These are phyloP conservation scores for Diplocarpon rosae DNA, from an alignment of 2,329 filamentous ascomycete species.

Conservation along the genomic window DNA sequence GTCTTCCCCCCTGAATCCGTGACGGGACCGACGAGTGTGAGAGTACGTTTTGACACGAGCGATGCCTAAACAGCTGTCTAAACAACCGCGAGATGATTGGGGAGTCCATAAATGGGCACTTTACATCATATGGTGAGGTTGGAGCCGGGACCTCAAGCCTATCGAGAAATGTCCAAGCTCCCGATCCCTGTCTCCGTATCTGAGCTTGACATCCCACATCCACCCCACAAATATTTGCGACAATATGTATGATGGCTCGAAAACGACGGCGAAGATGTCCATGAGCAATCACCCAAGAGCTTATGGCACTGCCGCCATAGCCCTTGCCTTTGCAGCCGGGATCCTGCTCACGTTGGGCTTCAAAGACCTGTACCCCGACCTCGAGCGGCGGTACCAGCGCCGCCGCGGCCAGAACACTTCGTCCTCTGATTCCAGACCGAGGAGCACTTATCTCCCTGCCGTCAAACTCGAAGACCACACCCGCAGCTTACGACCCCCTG, in stretches of 20 bases:
- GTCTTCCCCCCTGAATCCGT: slow-evolving; percentile 21
- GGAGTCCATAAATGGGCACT: slow-evolving; percentile 58
- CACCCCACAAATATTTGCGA: neutral
- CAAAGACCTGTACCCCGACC: slow-evolving; percentile 69
- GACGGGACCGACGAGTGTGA: slow-evolving; percentile 27
- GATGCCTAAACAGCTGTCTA: slow-evolving; percentile 72
- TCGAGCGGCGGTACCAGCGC: slow-evolving; percentile 53
- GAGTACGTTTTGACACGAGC: slow-evolving; percentile 47
- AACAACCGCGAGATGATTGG: slow-evolving; percentile 69
- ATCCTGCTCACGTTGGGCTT: slow-evolving; percentile 64
- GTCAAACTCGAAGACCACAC: slow-evolving; percentile 48
- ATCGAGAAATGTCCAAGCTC: slow-evolving; percentile 28
- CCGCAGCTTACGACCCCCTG: slow-evolving; percentile 26
- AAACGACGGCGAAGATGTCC: slow-evolving; percentile 36
- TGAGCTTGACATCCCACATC: neutral
- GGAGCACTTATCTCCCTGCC: slow-evolving; percentile 28
- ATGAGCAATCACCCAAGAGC: slow-evolving; percentile 49
- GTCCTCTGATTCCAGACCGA: slow-evolving; percentile 18
- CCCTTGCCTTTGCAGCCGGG: slow-evolving; percentile 66
- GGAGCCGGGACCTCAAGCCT: slow-evolving; percentile 10
- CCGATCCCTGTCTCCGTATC: slow-evolving; percentile 4
- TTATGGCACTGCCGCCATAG: slow-evolving; percentile 54
- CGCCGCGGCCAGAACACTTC: slow-evolving; percentile 24
- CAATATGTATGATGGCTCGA: neutral
- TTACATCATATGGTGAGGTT: slow-evolving; percentile 12